A percentile compares a stretch with the other conserved stretches of the same genome.
Conservation (phyloP, 176 grass and related monocot species). For the Alloteropsis semialata region DNA sequence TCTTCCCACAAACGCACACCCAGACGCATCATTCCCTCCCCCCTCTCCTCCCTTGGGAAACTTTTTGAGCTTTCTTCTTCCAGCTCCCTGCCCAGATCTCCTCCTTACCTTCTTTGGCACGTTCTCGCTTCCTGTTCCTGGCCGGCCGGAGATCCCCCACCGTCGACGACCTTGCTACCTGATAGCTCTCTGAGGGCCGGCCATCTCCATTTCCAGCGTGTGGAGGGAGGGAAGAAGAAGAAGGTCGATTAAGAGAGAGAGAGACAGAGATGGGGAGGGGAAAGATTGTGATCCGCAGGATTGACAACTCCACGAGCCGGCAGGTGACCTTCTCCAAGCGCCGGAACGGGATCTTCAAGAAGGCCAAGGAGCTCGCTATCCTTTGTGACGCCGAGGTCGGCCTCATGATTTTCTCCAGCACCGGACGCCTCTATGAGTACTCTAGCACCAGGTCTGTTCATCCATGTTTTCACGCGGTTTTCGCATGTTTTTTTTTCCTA, state of each 20-base stretch:
- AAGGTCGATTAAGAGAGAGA: not conserved
- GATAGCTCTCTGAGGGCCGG: not conserved
- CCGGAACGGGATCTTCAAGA: slow-evolving; percentile 88
- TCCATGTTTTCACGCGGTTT: no score
- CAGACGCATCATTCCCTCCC: not conserved
- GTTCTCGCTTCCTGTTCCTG: no score
- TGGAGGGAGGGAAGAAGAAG: not conserved
- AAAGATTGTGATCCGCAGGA: slow-evolving; percentile 91
- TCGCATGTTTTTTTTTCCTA: not conserved
- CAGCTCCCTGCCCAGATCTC: slow-evolving; percentile 36
- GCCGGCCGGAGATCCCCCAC: slow-evolving; percentile 6
- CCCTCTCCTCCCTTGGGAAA: slow-evolving; percentile 37
- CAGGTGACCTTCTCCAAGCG: slow-evolving; percentile 93
- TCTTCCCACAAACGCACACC: slow-evolving; percentile 32
- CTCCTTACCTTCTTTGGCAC: slow-evolving; percentile 35
- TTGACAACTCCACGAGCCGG: slow-evolving; percentile 87
- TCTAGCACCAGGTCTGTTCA: no score
- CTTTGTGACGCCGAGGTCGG: slow-evolving; percentile 94
- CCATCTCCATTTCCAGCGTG: not conserved
- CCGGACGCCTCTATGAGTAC: slow-evolving; percentile 25
- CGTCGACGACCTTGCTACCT: not conserved
- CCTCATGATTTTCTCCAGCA: slow-evolving; percentile 90
- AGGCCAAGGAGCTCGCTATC: slow-evolving; percentile 88
- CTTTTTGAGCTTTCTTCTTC: slow-evolving; percentile 49
- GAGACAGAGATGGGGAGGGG: slow-evolving; percentile 95